phyloP scores from a whole-genome alignment of 225 moss, liverwort and hornwort genomes.

The Ulota crispa region DNA sequence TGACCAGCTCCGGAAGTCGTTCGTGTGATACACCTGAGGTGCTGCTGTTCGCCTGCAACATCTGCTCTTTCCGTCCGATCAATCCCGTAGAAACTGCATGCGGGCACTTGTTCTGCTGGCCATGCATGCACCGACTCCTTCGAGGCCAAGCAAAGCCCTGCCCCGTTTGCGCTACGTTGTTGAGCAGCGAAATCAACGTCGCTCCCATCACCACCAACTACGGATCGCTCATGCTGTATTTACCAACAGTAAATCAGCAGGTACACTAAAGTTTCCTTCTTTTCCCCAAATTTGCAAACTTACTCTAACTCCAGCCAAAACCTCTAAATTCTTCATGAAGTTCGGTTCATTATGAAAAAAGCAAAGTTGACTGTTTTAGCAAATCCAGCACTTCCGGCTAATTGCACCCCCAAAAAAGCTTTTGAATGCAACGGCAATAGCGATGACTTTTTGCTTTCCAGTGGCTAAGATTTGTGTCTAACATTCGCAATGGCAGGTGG shows the following conservation, averaged over 20 bases:
- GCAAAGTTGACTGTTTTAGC: neutral
- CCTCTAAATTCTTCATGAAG: neutral
- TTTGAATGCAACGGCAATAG: neutral
- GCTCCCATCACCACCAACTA: neutral
- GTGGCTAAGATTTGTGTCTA: neutral
- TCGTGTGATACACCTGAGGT: neutral
- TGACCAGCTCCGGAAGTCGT: neutral
- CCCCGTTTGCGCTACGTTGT: slow-evolving; percentile 4
- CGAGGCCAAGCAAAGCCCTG: neutral
- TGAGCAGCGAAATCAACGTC: neutral
- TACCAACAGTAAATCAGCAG: neutral
- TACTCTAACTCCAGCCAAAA: neutral
- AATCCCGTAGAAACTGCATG: slow-evolving; percentile 7
- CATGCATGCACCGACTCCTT: slow-evolving; percentile 3
- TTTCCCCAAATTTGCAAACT: neutral
- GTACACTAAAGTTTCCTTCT: neutral
- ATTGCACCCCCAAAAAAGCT: neutral
- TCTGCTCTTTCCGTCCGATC: neutral
- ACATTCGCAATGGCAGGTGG: neutral
- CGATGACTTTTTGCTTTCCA: neutral
- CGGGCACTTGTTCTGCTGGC: slow-evolving; percentile 12
- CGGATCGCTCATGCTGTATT: neutral
- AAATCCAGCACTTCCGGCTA: neutral
- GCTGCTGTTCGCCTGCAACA: neutral
- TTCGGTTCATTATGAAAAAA: neutral